A percentile compares a stretch with the other conserved stretches of the same genome.
Conservation (phyloP, 2,329 filamentous ascomycete genomes). For the Ambrosiella cleistominuta region DNA sequence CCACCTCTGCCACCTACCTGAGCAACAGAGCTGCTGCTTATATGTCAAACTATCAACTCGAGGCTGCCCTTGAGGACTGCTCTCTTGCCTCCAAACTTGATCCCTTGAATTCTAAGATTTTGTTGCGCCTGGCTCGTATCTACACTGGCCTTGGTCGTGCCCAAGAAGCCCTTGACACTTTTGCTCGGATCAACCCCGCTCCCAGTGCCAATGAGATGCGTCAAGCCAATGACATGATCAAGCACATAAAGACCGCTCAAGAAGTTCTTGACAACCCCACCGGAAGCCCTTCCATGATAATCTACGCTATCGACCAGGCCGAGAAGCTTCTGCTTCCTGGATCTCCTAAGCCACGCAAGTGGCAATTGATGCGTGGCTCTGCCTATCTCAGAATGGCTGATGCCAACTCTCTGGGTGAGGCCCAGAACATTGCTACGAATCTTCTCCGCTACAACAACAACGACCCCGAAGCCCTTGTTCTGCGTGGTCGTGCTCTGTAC, state of each 20-base stretch:
- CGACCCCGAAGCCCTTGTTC: constrained; percentile 82
- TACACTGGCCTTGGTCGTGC: constrained; percentile 77
- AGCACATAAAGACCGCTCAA: constrained; percentile 64
- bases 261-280: constrained; percentile 60
- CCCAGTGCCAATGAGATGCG: constrained; percentile 74
- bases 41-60: constrained; percentile 70
- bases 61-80: constrained; percentile 72
- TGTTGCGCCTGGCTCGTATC: constrained; percentile 74
- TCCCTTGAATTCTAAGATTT: constrained; percentile 69
- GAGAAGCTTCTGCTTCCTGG: constrained; percentile 58
- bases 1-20: constrained; percentile 72
- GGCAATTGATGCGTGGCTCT: constrained; percentile 82
- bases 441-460: constrained; percentile 72
- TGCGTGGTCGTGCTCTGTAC: constrained; percentile 76
- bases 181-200: constrained; percentile 60
- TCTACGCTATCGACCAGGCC: constrained; percentile 82
- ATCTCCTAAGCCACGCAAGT: constrained; percentile 75
- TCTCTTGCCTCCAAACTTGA: constrained; percentile 67
- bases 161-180: constrained; percentile 69
- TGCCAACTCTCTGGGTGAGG: constrained; percentile 73
- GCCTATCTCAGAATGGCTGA: constrained; percentile 87
- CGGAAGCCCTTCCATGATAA: constrained; percentile 58
- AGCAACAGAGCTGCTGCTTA: constrained; percentile 90
- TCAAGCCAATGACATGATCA: constrained; percentile 67
- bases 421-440: constrained; percentile 79